Evolutionary conservation across 2,329 filamentous ascomycete genomes (phyloP).

Genomic region (Diplodia sapinea): DNA sequence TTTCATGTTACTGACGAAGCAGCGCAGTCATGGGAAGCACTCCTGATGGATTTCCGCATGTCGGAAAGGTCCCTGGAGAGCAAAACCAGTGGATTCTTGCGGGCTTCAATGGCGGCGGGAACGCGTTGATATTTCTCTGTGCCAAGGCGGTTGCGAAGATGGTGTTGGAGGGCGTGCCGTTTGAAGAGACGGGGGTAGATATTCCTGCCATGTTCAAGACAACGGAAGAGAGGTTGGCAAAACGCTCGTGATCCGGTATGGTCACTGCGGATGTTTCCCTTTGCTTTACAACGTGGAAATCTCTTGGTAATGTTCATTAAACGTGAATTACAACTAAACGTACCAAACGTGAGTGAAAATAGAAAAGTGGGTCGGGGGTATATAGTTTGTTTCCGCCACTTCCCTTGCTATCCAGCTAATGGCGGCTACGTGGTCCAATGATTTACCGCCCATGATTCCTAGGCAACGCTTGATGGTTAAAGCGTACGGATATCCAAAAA

Average conservation of each 20-base stretch:
- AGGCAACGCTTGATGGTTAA: too few species aligned
- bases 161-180: constrained; percentile 42
- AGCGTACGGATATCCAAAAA: too few species aligned
- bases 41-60: constrained; percentile 34
- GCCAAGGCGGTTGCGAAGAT: constrained; percentile 52
- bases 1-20: neutral
- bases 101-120: constrained; percentile 36
- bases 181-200: constrained; percentile 42
- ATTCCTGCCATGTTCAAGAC: constrained; percentile 48
- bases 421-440: too few species aligned
- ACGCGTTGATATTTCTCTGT: constrained; percentile 35
- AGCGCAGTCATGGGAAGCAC: constrained; percentile 36
- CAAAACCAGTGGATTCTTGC: constrained; percentile 34
- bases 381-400: too few species aligned
- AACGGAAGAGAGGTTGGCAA: constrained; percentile 39
- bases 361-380: too few species aligned
- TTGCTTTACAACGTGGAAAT: too few species aligned
- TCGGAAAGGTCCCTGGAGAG: constrained; percentile 32
- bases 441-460: too few species aligned
- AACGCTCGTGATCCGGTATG: neutral
- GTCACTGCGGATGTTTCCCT: neutral
- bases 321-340: too few species aligned
- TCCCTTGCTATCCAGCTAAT: too few species aligned
- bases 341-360: too few species aligned
- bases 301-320: too few species aligned